These are phyloP conservation scores for Podospora bellae-mahoneyi DNA, from an alignment of 495 filamentous ascomycete species.

Conservation along the genomic window DNA sequence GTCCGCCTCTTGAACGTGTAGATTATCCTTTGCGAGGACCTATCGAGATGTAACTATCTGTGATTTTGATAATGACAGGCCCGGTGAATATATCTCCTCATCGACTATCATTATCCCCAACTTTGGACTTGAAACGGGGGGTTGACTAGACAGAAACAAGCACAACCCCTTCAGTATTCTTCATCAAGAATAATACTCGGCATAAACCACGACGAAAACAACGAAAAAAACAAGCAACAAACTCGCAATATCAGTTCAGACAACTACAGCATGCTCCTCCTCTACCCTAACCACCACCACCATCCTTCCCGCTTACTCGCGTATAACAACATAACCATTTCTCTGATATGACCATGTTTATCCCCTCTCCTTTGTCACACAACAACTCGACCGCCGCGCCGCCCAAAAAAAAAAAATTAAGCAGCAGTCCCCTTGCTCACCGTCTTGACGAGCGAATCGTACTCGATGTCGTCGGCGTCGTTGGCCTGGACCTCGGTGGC, in stretches of 20 bases:
- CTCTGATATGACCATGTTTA: background rate
- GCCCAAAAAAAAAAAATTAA: constrained; percentile 16
- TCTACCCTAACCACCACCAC: too few species aligned
- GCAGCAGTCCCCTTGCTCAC: constrained; percentile 70
- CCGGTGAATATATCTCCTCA: too few species aligned
- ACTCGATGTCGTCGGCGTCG: constrained; percentile 85
- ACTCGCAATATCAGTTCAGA: constrained; percentile 2
- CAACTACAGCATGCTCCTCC: background rate
- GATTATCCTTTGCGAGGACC: too few species aligned
- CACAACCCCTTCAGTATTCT: background rate
- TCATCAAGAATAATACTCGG: background rate
- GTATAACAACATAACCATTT: background rate
- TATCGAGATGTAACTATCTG: too few species aligned
- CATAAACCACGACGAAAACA: background rate
- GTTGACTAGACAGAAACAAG: background rate
- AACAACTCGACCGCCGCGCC: too few species aligned
- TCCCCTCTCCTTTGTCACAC: background rate
- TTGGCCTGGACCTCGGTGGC: constrained; percentile 87
- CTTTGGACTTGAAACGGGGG: too few species aligned
- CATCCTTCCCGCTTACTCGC: background rate
- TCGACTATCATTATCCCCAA: too few species aligned
- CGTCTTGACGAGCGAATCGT: constrained; percentile 68
- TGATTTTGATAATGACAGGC: too few species aligned
- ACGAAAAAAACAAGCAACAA: background rate
- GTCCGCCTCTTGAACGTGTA: too few species aligned